Evolutionary conservation across 2,329 filamentous ascomycete genomes (phyloP), one percentile per base, ranked within the genome.

Genomic region (Ophiocordyceps sinensis): DNA sequence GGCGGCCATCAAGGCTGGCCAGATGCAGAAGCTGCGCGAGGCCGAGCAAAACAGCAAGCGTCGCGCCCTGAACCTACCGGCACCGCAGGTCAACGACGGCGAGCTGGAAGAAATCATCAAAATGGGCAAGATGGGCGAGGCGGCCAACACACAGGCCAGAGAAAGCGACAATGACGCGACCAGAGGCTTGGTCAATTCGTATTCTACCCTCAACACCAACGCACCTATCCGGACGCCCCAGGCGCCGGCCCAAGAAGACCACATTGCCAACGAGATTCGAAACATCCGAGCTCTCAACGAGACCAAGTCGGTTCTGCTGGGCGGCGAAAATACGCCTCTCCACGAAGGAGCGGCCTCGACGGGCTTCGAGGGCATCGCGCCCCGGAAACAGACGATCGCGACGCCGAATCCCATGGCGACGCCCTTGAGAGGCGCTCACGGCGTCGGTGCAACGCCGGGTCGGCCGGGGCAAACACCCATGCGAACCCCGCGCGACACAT

Each of bases 81-180:
- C 84, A 21, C 91, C 91, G 9, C 91, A 98, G 63, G 86, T 98
- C 52, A 81, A 85, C 59, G 91, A 98, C 54, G 74, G 78, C 36
- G 91, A 98, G 62, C 69, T 98, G 44, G 91, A 98, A 56, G 88
- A 95, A 50, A 96, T 98, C 54, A 86, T 98, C 48, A 98, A 98
- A 68, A 94, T 96, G 87, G 89, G 91, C 36, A 84, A 94, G 74
- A 77, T 87, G 45, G 91, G 89, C 31, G 87, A 95, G 55, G 79
- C 82, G 40, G 91, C 91, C 36, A 87, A 79, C 53, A 67, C 72
- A 47, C 69, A 84, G 57, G 85, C 85, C 5, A 75, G 76, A 36
- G 77, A 79, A 41, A 83, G 84, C 57, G 86, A 94, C 44, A 93
- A 88, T 48, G 78, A 86, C 55, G 78, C 85, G 40, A 94, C 88